Evolutionary conservation across 805 yeast genomes (phyloP).

Genomic region (Candida ovalis): DNA sequence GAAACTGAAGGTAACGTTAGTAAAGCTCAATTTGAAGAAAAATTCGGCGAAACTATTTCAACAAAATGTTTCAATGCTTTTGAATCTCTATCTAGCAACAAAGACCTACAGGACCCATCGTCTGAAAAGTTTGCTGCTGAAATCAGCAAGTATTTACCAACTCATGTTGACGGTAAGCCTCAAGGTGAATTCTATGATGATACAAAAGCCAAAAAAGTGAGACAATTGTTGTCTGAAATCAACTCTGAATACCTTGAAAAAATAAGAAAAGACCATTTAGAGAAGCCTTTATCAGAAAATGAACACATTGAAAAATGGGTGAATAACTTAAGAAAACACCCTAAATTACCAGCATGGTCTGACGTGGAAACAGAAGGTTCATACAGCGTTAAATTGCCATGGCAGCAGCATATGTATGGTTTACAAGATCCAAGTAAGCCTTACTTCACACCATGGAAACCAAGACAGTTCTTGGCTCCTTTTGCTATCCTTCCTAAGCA

Average conservation of each 20-base stretch:
- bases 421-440: slow-evolving; percentile 72
- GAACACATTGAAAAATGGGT: slow-evolving; percentile 43
- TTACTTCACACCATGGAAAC: slow-evolving; percentile 95
- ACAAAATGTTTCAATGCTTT: slow-evolving; percentile 35
- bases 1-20: slow-evolving; percentile 20
- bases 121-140: slow-evolving; percentile 45
- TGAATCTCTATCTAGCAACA: slow-evolving; percentile 24
- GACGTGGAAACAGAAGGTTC: slow-evolving; percentile 32
- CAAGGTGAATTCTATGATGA: slow-evolving; percentile 28
- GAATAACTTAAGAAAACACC: slow-evolving; percentile 39
- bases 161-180: slow-evolving; percentile 27
- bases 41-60: slow-evolving; percentile 33
- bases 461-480: slow-evolving; percentile 89
- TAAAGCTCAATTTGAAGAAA: slow-evolving; percentile 31
- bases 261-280: slow-evolving; percentile 25
- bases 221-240: slow-evolving; percentile 32
- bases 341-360: slow-evolving; percentile 33
- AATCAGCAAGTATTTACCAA: slow-evolving; percentile 40
- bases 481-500: slow-evolving; percentile 91
- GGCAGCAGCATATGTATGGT: slow-evolving; percentile 81
- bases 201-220: slow-evolving; percentile 29
- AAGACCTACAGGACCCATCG: slow-evolving; percentile 19
- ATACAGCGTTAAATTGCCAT: slow-evolving; percentile 59
- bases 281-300: slow-evolving; percentile 25
- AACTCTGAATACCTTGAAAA: slow-evolving; percentile 30